Percentiles rank a stretch among this genome's conserved stretches.
Evolutionary conservation across 495 filamentous ascomycete genomes (phyloP).

Genomic region (Podospora australis): DNA sequence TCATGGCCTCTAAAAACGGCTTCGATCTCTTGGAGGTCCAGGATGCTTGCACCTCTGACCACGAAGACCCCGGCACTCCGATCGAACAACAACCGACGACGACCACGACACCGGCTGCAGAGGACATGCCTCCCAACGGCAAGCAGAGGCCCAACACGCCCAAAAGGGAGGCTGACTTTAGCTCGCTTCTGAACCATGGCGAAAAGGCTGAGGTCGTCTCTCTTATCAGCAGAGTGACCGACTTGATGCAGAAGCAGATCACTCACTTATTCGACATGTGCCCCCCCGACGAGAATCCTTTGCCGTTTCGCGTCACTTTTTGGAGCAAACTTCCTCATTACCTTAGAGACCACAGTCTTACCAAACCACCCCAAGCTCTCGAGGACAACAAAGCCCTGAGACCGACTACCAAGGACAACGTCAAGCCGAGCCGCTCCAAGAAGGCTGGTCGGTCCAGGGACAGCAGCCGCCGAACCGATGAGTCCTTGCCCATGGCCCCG

Average conservation of each 20-base stretch:
- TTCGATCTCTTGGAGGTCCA: constrained; percentile 1
- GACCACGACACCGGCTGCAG: constrained; percentile 6
- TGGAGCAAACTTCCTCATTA: constrained; percentile 26
- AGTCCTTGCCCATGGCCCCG: too few species aligned
- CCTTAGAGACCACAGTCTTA: constrained; percentile 27
- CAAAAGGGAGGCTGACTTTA: constrained; percentile 30
- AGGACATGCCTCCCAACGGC: constrained; percentile 22
- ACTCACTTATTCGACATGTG: constrained; percentile 39
- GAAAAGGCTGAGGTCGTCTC: constrained; percentile 27
- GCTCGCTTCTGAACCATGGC: constrained; percentile 16
- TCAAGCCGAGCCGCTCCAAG: constrained; percentile 16
- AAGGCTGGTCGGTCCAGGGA: constrained; percentile 4
- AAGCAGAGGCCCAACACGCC: constrained; percentile 14
- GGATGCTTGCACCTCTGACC: background rate
- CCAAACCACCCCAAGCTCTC: constrained; percentile 12
- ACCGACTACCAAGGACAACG: constrained; percentile 20
- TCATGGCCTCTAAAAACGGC: background rate
- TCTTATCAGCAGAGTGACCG: constrained; percentile 39
- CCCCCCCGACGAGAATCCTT: constrained; percentile 13
- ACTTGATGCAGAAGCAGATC: constrained; percentile 43
- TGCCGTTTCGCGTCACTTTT: constrained; percentile 17
- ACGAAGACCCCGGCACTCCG: background rate
- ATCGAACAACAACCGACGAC: constrained; percentile 1
- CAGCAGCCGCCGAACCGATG: background rate
- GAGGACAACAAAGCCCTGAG: constrained; percentile 1